Conservation (phyloP, 192 early-diverging fungal species). For the Martensiomyces pterosporus region DNA sequence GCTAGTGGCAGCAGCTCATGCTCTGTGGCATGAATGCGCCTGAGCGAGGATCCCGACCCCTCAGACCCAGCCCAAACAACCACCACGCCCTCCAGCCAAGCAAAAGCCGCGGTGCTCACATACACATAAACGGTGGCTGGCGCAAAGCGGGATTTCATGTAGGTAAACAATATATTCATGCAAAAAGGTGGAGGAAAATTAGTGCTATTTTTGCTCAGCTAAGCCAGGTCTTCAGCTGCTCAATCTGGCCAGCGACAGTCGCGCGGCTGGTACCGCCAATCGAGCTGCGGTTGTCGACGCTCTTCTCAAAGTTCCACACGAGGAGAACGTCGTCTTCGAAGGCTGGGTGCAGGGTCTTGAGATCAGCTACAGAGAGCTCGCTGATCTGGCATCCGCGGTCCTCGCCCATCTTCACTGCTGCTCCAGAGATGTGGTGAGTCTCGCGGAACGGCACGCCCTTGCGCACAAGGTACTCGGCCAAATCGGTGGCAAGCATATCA, state of each 20-base stretch:
- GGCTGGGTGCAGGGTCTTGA: slow-evolving; percentile 77
- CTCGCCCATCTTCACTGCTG: slow-evolving; percentile 91
- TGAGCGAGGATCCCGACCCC: no score
- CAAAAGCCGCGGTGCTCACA: no score
- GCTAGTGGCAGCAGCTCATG: no score
- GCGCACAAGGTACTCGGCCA: slow-evolving; percentile 97
- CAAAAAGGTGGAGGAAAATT: no score
- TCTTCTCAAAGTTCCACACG: slow-evolving; percentile 89
- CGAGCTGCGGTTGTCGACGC: slow-evolving; percentile 84
- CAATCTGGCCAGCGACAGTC: slow-evolving; percentile 80
- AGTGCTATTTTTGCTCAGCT: slow-evolving; percentile 8
- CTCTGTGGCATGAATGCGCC: no score
- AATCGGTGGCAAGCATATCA: slow-evolving; percentile 97
- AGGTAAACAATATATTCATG: slow-evolving; percentile 51
- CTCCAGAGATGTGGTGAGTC: slow-evolving; percentile 97
- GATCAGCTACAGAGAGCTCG: slow-evolving; percentile 71
- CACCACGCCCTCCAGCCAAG: no score
- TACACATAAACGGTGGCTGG: no score
- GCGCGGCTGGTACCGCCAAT: slow-evolving; percentile 82
- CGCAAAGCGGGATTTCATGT: no score
- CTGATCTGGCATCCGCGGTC: slow-evolving; percentile 70
- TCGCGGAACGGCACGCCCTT: slow-evolving; percentile 98
- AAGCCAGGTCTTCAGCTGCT: slow-evolving; percentile 65
- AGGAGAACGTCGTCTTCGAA: slow-evolving; percentile 79
- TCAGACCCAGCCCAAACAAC: no score